A percentile compares a stretch with the other conserved stretches of the same genome.
phyloP scores from a whole-genome alignment of 139 green algal species.

The Chlorella sp. region DNA sequence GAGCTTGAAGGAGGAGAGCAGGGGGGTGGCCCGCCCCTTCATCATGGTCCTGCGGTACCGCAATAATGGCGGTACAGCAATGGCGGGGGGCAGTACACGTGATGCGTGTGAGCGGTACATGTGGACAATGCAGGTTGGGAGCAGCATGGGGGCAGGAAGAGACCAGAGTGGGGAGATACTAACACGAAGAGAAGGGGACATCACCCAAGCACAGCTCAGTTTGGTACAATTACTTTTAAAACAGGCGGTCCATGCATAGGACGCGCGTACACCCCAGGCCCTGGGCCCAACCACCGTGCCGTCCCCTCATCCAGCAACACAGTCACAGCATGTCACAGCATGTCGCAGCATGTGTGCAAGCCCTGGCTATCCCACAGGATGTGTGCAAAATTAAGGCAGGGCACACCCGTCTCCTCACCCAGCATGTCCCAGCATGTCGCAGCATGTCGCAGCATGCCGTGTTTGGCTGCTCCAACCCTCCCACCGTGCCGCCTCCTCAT shows the following conservation, averaged over 20 bases:
- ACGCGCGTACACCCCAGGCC: no score
- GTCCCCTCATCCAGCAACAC: neutral
- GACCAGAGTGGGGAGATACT: neutral
- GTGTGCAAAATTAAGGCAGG: no score
- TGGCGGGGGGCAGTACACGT: neutral
- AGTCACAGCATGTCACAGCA: no score
- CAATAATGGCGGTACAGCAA: neutral
- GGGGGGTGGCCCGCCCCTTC: slow-evolving; percentile 70
- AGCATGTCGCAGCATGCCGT: neutral
- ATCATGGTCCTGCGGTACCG: slow-evolving; percentile 51
- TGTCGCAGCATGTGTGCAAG: no score
- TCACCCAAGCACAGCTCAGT: no score
- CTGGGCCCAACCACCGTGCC: neutral
- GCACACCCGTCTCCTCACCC: neutral
- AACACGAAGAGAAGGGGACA: no score
- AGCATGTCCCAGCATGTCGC: neutral
- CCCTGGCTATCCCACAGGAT: no score
- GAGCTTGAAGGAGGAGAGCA: slow-evolving; percentile 84
- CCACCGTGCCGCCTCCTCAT: neutral
- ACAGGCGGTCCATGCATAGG: no score
- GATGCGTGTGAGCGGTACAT: no score
- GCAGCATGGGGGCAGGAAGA: neutral
- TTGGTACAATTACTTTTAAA: no score
- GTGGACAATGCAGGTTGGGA: neutral
- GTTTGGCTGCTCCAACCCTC: neutral